phyloP scores from a whole-genome alignment of 1,284 basidiomycete species.

The Rhodotorula glutinis region DNA sequence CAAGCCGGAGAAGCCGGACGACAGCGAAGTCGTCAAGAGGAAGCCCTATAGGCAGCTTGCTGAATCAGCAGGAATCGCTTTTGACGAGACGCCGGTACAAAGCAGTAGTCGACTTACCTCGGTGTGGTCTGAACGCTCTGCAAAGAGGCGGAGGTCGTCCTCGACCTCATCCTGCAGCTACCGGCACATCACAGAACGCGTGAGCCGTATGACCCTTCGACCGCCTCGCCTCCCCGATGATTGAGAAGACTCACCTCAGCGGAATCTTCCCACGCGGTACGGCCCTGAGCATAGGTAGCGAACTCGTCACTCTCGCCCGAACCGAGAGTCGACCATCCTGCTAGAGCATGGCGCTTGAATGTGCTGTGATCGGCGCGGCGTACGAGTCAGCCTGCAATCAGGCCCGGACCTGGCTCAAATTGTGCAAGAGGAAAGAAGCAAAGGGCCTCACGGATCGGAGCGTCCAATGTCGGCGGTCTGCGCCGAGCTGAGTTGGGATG shows the following conservation, averaged over 20 bases:
- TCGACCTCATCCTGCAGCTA: slow-evolving; percentile 29
- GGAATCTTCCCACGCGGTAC: slow-evolving; percentile 17
- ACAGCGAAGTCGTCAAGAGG: slow-evolving; percentile 21
- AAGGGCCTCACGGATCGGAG: neutral
- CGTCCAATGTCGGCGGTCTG: neutral
- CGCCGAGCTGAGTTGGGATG: neutral
- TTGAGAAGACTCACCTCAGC: neutral
- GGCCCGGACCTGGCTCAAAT: too few relatives aligned
- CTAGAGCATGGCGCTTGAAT: slow-evolving; percentile 14
- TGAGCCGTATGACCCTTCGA: neutral
- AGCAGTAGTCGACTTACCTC: slow-evolving; percentile 17
- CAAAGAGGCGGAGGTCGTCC: slow-evolving; percentile 30
- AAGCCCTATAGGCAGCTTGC: slow-evolving; percentile 19
- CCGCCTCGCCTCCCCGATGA: fast-evolving
- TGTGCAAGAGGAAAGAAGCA: too few relatives aligned
- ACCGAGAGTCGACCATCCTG: slow-evolving; percentile 22
- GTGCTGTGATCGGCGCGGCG: neutral
- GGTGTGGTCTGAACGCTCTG: slow-evolving; percentile 30
- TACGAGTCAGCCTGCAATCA: too few relatives aligned
- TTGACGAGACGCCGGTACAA: too few relatives aligned
- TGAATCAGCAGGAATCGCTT: neutral
- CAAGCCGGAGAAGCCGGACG: slow-evolving; percentile 32
- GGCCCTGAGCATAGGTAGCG: slow-evolving; percentile 30
- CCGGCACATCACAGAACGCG: too few relatives aligned
- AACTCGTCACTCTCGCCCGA: slow-evolving; percentile 36